Base-by-base conservation (phyloP, 805 yeast species). In the Yueomyces sinensis region DNA sequence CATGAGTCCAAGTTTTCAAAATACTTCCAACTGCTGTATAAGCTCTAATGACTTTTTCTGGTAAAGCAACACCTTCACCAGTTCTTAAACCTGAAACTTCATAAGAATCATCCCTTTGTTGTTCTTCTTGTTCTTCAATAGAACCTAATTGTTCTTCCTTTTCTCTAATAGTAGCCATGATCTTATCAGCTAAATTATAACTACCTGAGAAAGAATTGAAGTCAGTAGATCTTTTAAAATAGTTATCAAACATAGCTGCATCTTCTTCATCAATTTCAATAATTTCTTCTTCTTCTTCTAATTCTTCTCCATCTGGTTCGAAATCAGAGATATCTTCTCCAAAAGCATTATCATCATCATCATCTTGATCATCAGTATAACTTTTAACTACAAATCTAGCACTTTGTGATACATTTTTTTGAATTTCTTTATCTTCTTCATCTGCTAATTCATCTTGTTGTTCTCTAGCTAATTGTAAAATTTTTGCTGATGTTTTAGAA, bases 41-140 rank as follows among this genome's bases (percentile, higher is more conserved):
- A 1, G 95, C 97, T 43, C 82, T 86, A 49, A 91, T 86, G 37
- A 91, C 97, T 56, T 91, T 87, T 38, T 95, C 95, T 5, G 99
- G 98, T 39, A 91, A 67, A 46, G 81, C 68, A 4, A 89, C 95
- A 34, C 78, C 83, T 46, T 83, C 89, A 16, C 54, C 62, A 68
- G 73, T 56, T 62, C 66, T 45, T 54, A 33, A 27, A 25, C 38
- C 40, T 9, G 39, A 38, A 34, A 31, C 50, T 14, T 15, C 28
- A 17, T 6, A 3, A 47, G 27, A 36, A 20, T 20, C 24, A 11
- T 20, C 11, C 11, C 24, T 20, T 7, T 7, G 7, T 41, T 33
- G 52, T 28, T 50, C 58, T 13, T 46, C 52, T 1, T 32, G 32
- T 13, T 28, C 32, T 4, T 30, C 37, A 13, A 34, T 45, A 9